phyloP scores from a whole-genome alignment of 495 filamentous ascomycete species.

The Aspergillus wentii region DNA sequence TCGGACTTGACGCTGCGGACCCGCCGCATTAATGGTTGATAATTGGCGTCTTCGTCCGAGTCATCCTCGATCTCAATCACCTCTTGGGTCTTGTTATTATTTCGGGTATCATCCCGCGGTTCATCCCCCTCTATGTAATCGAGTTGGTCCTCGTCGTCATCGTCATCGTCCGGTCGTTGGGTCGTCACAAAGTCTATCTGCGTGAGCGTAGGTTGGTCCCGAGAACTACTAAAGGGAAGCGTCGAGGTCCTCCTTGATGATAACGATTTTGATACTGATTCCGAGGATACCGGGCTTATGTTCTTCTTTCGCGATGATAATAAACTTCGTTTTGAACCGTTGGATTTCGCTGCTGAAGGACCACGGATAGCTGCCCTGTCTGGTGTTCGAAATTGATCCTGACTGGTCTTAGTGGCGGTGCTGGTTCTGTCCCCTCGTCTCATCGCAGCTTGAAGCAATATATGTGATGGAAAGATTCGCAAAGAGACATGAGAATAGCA shows the following conservation, averaged over 20 bases:
- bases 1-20: conserved; percentile 16
- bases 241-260: conserved; percentile 19
- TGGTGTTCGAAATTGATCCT: conserved; percentile 22
- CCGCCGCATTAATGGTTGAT: conserved; percentile 11
- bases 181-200: conserved; percentile 39
- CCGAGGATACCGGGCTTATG: conserved; percentile 17
- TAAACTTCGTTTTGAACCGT: conserved; percentile 15
- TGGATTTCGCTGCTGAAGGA: conserved; percentile 10
- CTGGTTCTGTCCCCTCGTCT: conserved; percentile 17
- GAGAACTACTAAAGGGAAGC: conserved; percentile 13
- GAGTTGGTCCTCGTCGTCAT: conserved; percentile 33
- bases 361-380: conserved; percentile 16
- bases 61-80: conserved; percentile 24
- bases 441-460: conserved; percentile 25
- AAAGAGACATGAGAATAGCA: conserved; percentile 11
- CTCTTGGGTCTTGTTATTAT: conserved; percentile 5
- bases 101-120: neutral
- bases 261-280: conserved; percentile 13
- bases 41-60: conserved; percentile 21
- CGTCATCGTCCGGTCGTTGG: conserved; percentile 9
- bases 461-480: neutral
- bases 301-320: too few relatives aligned
- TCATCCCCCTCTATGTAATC: conserved; percentile 23
- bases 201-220: conserved; percentile 36
- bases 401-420: conserved; percentile 12